Percentiles rank a stretch among this genome's conserved stretches.
phyloP scores from a whole-genome alignment of 805 yeast genomes.

The Candida caryicola region DNA sequence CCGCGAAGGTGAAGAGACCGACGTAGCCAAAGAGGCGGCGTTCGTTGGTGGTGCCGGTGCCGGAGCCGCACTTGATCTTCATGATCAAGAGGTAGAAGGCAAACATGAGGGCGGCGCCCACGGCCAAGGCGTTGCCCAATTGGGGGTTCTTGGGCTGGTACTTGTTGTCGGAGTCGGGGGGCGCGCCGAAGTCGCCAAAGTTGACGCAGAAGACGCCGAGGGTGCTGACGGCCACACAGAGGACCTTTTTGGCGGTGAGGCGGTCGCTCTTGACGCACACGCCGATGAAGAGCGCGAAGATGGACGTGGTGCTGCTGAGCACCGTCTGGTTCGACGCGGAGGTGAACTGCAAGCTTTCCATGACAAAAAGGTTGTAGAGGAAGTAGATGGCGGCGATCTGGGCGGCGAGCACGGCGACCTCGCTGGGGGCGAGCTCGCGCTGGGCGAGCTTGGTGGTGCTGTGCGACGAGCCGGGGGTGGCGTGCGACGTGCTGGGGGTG shows the following conservation, averaged over 20 bases:
- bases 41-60: slow-evolving; percentile 44
- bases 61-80: slow-evolving; percentile 44
- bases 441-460: slow-evolving; percentile 5
- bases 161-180: slow-evolving; percentile 21
- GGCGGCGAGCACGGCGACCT: slow-evolving; percentile 35
- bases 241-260: slow-evolving; percentile 38
- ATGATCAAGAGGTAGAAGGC: slow-evolving; percentile 44
- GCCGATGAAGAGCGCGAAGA: slow-evolving; percentile 49
- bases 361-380: slow-evolving; percentile 37
- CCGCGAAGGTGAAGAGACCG: slow-evolving; percentile 41
- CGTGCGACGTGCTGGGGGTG: background rate
- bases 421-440: slow-evolving; percentile 21
- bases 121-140: slow-evolving; percentile 46
- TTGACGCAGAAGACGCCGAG: slow-evolving; percentile 48
- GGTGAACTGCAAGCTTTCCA: slow-evolving; percentile 46
- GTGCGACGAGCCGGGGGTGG: background rate
- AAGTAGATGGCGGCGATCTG: slow-evolving; percentile 44
- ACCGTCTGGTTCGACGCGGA: slow-evolving; percentile 54
- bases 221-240: slow-evolving; percentile 45
- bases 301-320: slow-evolving; percentile 49
- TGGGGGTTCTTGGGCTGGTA: slow-evolving; percentile 36
- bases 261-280: slow-evolving; percentile 38
- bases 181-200: slow-evolving; percentile 24
- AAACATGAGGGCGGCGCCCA: slow-evolving; percentile 46
- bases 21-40: slow-evolving; percentile 46